Percentiles rank a stretch among this genome's conserved stretches.
These are phyloP conservation scores for Linaria vulgaris DNA, from an alignment of 257 asterid genomes.

Conservation along the genomic window DNA sequence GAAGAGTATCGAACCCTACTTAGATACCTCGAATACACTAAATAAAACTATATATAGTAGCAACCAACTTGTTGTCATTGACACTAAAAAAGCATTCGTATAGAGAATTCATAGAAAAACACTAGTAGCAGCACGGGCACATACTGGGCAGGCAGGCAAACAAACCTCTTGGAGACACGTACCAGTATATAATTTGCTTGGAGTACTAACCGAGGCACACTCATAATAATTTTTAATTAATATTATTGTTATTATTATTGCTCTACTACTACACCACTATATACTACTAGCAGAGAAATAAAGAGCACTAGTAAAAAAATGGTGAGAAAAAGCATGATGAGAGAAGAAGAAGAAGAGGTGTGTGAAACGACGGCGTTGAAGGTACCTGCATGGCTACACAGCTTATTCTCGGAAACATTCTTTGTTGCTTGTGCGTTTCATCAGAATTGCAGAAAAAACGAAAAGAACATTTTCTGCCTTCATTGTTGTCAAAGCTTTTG, in stretches of 20 bases:
- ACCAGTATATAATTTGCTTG: conserved; percentile 32
- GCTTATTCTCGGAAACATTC: conserved; percentile 69
- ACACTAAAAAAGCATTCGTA: too few species aligned
- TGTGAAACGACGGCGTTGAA: conserved; percentile 19
- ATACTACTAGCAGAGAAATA: too few species aligned
- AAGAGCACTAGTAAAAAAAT: not conserved
- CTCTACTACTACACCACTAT: not conserved
- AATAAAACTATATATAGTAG: too few species aligned
- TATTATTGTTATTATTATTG: not conserved
- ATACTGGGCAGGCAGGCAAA: not conserved
- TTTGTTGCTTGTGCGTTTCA: conserved; percentile 66
- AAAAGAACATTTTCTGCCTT: conserved; percentile 82
- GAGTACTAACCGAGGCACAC: not conserved
- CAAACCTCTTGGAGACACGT: conserved; percentile 26
- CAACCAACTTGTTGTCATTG: too few species aligned
- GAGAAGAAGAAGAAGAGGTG: not conserved
- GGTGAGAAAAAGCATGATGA: conserved; percentile 19
- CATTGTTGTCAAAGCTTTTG: conserved; percentile 77
- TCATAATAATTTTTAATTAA: too few species aligned
- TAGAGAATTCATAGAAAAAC: not conserved
- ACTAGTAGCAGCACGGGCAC: not conserved
- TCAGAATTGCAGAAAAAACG: conserved; percentile 59
- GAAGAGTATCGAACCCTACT: too few species aligned
- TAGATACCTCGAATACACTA: too few species aligned
- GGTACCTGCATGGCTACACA: conserved; percentile 86